phyloP scores from a whole-genome alignment of 2,329 filamentous ascomycete species.

The Fusarium nanum region DNA sequence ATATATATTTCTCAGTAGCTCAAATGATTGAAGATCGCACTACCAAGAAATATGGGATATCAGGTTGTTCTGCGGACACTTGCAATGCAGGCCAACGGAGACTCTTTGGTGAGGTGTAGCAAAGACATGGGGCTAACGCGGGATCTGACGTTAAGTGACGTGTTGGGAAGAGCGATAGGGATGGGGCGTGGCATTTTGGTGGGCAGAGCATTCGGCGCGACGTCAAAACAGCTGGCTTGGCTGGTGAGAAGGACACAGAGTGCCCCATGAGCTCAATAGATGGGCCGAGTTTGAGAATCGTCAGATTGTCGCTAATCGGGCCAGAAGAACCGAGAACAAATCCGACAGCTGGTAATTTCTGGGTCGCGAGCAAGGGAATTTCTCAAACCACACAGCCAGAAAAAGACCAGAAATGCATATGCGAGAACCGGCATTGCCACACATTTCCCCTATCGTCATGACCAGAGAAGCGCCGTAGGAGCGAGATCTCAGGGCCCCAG shows the following conservation, averaged over 20 bases:
- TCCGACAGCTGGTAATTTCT: slow-evolving; percentile 15
- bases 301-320: slow-evolving; percentile 41
- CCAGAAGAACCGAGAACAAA: slow-evolving; percentile 32
- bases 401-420: slow-evolving; percentile 23
- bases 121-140: slow-evolving; percentile 42
- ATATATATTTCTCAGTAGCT: slow-evolving; percentile 39
- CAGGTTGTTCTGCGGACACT: slow-evolving; percentile 41
- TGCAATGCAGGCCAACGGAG: slow-evolving; percentile 42
- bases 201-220: slow-evolving; percentile 42
- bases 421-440: slow-evolving; percentile 35
- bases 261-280: slow-evolving; percentile 35
- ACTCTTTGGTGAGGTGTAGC: slow-evolving; percentile 27
- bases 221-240: slow-evolving; percentile 26
- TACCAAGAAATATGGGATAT: slow-evolving; percentile 21
- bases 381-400: slow-evolving; percentile 9
- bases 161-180: slow-evolving; percentile 43
- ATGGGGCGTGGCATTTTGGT: slow-evolving; percentile 44
- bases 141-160: slow-evolving; percentile 48
- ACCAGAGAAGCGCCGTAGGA: slow-evolving; percentile 11
- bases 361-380: slow-evolving; percentile 11
- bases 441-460: slow-evolving; percentile 20
- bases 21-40: slow-evolving; percentile 23
- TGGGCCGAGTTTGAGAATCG: slow-evolving; percentile 38
- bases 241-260: slow-evolving; percentile 27
- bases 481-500: slow-evolving; percentile 26